phyloP scores from a whole-genome alignment of 805 yeast genomes.

The Ogataea minuta region DNA sequence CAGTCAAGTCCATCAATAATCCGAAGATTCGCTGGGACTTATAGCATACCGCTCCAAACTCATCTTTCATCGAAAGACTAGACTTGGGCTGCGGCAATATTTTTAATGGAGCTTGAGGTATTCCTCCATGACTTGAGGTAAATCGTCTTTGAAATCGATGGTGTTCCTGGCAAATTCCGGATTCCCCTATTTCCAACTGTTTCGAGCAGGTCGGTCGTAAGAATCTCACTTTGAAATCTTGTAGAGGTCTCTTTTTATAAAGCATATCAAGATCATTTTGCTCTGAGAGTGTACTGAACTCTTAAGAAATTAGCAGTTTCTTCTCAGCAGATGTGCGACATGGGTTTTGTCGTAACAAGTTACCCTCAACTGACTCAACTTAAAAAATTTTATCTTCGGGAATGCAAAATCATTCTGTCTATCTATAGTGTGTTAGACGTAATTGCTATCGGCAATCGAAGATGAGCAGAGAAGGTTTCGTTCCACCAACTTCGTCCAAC shows the following conservation, averaged over 20 bases:
- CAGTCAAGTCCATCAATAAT: conserved; percentile 11
- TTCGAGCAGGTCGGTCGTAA: conserved; percentile 1
- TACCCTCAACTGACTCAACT: too few relatives aligned
- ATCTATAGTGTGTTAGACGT: background rate
- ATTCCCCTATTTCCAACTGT: background rate
- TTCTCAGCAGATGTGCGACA: too few relatives aligned
- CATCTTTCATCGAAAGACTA: conserved; percentile 4
- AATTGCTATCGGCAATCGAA: conserved; percentile 11
- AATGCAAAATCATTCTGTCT: too few relatives aligned
- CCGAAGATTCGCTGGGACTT: conserved; percentile 12
- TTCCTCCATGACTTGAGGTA: too few relatives aligned
- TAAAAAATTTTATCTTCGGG: too few relatives aligned
- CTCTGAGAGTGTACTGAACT: background rate
- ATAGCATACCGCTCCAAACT: conserved; percentile 2
- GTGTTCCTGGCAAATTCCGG: too few relatives aligned
- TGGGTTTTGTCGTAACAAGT: too few relatives aligned
- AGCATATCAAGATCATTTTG: conserved; percentile 2
- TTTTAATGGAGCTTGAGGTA: too few relatives aligned
- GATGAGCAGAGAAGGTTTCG: conserved; percentile 80
- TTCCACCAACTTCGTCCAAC: conserved; percentile 71
- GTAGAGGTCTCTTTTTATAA: too few relatives aligned
- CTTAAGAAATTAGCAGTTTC: background rate
- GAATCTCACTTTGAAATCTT: too few relatives aligned
- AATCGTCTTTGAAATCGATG: too few relatives aligned
- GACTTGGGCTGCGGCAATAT: background rate